Evolutionary conservation across 1,284 basidiomycete species (phyloP), one percentile per base, ranked within the genome.

Genomic region (Marasmius tenuissimus): DNA sequence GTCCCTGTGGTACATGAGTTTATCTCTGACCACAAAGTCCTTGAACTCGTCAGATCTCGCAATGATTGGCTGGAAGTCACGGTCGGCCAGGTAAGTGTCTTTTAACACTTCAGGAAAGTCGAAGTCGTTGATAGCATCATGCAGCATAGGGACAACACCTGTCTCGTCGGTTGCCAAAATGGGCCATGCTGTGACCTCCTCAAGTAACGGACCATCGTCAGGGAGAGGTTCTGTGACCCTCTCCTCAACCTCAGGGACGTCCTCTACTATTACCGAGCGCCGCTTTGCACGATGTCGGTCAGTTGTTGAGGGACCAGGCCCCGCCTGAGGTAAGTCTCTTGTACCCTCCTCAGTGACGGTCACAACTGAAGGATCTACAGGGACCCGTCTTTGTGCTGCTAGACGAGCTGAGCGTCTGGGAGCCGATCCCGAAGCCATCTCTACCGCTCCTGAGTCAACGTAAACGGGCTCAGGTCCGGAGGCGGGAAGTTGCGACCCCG

Each of bases 21-120:
- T 62, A 49, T 67, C 52, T 14, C 47, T 42, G 50, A 68, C 51
- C 20, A 52, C 57, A 50, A 68, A 68, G 61, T 67, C 64, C 9
- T 55, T 50, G 38, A 60, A 67, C 0, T 56, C 39, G 2, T 57
- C 59, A 7, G 63, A 65, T 11, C 58, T 57, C 4, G 58, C 47
- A 2, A 66, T 14, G 3, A 67, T 48, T 10, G 34, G 34, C 9
- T 60, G 50, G 47, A 69, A 66, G 18, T 64, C 33, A 1, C 49
- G 14, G 53, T 67, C 66, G 4, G 57, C 45, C 6, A 14, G 12
- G 12, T 45, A 45, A 14, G 6, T 5, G 4, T 16, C 12, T 18
- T 14, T 5, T 4, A 45, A 5, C 6, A 45, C 6, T 4, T 5
- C 5, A 16, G 6, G 42, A 14, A 45, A 45, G 14, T 45, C 42